Percentiles rank a stretch among this genome's conserved stretches.
Conservation (phyloP, 306 rosid species). For the Lathyrus sativus region DNA sequence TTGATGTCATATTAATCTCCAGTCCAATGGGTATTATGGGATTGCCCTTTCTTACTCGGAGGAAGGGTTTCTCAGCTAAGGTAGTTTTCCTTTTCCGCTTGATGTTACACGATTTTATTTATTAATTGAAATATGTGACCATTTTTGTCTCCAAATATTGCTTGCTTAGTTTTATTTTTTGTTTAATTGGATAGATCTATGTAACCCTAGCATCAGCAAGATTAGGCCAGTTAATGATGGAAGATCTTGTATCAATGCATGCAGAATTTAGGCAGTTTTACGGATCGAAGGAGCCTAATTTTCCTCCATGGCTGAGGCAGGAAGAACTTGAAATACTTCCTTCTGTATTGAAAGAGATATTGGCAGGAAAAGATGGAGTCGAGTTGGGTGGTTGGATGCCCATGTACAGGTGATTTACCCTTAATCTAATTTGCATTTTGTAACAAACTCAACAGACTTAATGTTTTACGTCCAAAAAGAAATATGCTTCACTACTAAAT, state of each 20-base stretch:
- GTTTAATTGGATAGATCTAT: constrained; percentile 60
- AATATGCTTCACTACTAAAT: constrained; percentile 14
- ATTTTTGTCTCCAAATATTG: constrained; percentile 17
- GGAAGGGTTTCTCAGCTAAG: constrained; percentile 80
- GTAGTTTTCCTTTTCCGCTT: constrained; percentile 39
- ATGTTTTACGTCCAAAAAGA: constrained; percentile 26
- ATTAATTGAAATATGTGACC: constrained; percentile 6
- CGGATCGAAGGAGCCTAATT: constrained; percentile 57
- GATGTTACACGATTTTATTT: constrained; percentile 5
- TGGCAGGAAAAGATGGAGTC: constrained; percentile 68
- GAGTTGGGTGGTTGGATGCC: constrained; percentile 78
- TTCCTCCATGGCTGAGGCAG: constrained; percentile 68
- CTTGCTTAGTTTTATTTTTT: constrained; percentile 24
- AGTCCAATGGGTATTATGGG: constrained; percentile 93
- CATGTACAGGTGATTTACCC: constrained; percentile 68
- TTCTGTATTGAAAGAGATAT: constrained; percentile 56
- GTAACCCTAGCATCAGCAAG: constrained; percentile 74
- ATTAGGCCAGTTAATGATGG: constrained; percentile 87
- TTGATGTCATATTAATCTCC: constrained; percentile 74
- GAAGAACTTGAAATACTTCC: constrained; percentile 68
- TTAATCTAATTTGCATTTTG: constrained; percentile 31
- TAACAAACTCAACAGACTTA: background rate
- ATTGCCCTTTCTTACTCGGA: constrained; percentile 73
- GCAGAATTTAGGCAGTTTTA: constrained; percentile 73
- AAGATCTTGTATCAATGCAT: constrained; percentile 84